Conservation (phyloP, 176 grass and related monocot genomes). For the Chrysopogon serrulatus region DNA sequence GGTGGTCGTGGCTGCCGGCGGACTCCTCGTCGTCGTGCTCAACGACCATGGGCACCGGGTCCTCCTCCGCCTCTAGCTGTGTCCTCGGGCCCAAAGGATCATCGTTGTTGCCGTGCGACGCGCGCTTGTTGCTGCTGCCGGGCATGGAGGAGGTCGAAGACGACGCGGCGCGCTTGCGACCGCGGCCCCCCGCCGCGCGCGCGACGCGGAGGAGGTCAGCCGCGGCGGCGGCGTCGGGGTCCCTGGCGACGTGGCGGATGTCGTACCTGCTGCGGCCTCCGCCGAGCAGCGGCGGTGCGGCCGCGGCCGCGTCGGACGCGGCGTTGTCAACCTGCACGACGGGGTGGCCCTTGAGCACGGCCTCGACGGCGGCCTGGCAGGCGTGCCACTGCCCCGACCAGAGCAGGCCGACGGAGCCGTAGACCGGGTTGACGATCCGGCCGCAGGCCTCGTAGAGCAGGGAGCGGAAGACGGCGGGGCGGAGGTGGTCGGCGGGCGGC, state of each 20-base stretch:
- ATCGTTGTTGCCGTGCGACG: background rate
- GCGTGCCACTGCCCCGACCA: conserved; percentile 52
- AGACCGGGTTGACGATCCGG: conserved; percentile 59
- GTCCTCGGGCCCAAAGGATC: too few relatives aligned
- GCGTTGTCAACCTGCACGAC: conserved; percentile 34
- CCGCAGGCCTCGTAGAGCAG: conserved; percentile 45
- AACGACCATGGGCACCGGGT: background rate
- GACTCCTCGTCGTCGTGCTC: conserved; percentile 35
- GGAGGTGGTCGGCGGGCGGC: conserved; percentile 28
- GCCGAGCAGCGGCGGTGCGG: conserved; percentile 20
- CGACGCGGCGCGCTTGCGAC: conserved; percentile 44
- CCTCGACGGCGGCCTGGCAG: conserved; percentile 63
- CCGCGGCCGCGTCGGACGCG: conserved; percentile 10
- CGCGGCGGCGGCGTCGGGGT: background rate
- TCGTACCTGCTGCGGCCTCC: background rate
- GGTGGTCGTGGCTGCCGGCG: conserved; percentile 36
- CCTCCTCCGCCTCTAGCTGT: background rate
- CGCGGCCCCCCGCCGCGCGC: conserved; percentile 10
- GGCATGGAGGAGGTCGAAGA: background rate
- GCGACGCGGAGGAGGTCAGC: conserved; percentile 24
- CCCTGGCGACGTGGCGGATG: conserved; percentile 54
- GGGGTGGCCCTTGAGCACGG: conserved; percentile 55
- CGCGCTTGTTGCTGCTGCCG: background rate
- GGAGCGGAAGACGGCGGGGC: conserved; percentile 21
- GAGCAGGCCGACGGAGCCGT: conserved; percentile 59